These are phyloP conservation scores for Rhynchospora breviuscula DNA, from an alignment of 176 grass and related monocot species.

Conservation along the genomic window DNA sequence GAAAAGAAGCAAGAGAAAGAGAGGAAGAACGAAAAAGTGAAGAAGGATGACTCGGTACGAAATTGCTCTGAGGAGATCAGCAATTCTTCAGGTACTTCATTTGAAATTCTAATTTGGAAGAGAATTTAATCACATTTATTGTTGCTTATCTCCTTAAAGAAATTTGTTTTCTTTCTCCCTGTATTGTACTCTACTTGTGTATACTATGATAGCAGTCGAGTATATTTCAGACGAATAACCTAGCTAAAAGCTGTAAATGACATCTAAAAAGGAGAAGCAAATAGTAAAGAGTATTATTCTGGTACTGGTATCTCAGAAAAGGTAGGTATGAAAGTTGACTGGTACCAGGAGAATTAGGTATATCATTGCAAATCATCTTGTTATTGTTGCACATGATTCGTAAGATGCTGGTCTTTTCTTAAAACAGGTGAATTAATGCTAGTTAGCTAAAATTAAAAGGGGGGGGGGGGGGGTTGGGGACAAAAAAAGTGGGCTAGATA, in stretches of 20 bases:
- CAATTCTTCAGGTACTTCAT: conserved; percentile 8
- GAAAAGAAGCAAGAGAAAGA: background rate
- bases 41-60: background rate
- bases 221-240: background rate
- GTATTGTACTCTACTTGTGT: background rate
- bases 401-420: background rate
- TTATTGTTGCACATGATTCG: background rate
- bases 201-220: background rate
- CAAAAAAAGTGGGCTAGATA: background rate
- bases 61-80: background rate
- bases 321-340: background rate
- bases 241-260: background rate
- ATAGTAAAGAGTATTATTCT: no score
- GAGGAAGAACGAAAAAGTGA: background rate
- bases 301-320: conserved; percentile 11
- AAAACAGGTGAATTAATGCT: background rate
- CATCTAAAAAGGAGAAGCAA: no score
- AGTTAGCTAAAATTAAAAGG: background rate
- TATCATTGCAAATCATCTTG: background rate
- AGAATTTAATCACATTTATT: background rate
- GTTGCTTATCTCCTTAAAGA: no score
- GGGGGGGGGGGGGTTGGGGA: no score
- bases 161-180: background rate
- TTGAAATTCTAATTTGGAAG: background rate
- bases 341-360: background rate